phyloP scores from a whole-genome alignment of 2,329 filamentous ascomycete genomes.

The Colletotrichum ledebouriae region DNA sequence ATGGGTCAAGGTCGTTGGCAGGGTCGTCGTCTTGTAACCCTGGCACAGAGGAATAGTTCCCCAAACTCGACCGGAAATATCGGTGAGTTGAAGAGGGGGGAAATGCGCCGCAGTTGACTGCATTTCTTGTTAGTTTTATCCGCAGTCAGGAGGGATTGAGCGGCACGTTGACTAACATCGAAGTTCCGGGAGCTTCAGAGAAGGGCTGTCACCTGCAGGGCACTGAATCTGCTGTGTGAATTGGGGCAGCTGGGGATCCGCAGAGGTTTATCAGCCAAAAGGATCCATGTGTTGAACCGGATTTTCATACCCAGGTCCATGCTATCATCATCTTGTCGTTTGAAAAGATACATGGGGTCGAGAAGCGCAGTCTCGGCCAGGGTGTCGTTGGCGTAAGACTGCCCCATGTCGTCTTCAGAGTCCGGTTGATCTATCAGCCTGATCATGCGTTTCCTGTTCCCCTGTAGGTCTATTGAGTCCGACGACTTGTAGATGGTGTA shows the following conservation, averaged over 20 bases:
- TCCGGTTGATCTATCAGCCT: not conserved
- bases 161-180: not conserved
- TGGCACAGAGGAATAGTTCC: not conserved
- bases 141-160: not conserved
- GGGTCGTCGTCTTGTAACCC: not conserved
- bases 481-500: conserved; percentile 1
- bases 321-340: not conserved
- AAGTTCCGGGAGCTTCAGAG: not conserved
- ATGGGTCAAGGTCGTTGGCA: not conserved
- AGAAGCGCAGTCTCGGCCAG: conserved; percentile 1
- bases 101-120: conserved; percentile 2
- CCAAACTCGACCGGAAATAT: not conserved
- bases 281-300: not conserved
- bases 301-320: not conserved
- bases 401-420: not conserved
- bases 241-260: not conserved
- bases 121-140: not conserved
- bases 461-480: not conserved
- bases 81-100: not conserved
- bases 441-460: not conserved
- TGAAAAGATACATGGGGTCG: not conserved
- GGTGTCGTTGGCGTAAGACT: not conserved
- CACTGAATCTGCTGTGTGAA: conserved; percentile 10
- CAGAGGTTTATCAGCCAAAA: not conserved
- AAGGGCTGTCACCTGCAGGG: conserved; percentile 4